phyloP scores from a whole-genome alignment of 192 early-diverging fungal species.

The Backusella australiensis region DNA sequence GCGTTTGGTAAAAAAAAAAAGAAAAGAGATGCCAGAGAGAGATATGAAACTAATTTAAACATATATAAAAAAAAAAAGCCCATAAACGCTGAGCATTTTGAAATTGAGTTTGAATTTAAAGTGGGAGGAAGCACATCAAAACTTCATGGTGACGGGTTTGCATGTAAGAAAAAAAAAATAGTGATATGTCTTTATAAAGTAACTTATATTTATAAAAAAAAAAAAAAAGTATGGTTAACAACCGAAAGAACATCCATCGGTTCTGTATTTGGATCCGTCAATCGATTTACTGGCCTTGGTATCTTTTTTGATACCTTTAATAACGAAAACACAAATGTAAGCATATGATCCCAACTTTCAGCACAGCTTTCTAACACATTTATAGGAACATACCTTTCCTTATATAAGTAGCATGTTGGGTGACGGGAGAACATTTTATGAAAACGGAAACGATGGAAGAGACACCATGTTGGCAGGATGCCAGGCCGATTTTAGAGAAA shows the following conservation, averaged over 20 bases:
- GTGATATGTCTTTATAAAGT: background rate
- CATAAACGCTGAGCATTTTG: conserved; percentile 65
- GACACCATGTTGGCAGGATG: conserved; percentile 63
- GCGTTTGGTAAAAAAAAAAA: conserved; percentile 41
- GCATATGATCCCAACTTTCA: background rate
- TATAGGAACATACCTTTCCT: conserved; percentile 69
- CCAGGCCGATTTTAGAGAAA: conserved; percentile 77
- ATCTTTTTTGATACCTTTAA: conserved; percentile 97
- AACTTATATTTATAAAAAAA: background rate
- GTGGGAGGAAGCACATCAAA: conserved; percentile 71
- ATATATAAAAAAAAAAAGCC: conserved; percentile 44
- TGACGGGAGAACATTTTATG: conserved; percentile 87
- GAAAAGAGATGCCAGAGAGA: background rate
- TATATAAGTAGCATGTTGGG: conserved; percentile 92
- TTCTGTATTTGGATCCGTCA: conserved; percentile 86
- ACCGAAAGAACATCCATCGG: conserved; percentile 66
- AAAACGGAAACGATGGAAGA: conserved; percentile 82
- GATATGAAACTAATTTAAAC: background rate
- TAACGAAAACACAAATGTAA: conserved; percentile 62
- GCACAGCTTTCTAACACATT: background rate
- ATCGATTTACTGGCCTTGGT: conserved; percentile 89
- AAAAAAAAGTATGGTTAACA: conserved; percentile 74
- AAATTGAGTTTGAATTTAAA: conserved; percentile 93
- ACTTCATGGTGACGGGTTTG: conserved; percentile 95
- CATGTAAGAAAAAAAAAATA: conserved; percentile 35